phyloP scores from a whole-genome alignment of 257 asterid genomes.

The Dorcoceras hygrometricum region DNA sequence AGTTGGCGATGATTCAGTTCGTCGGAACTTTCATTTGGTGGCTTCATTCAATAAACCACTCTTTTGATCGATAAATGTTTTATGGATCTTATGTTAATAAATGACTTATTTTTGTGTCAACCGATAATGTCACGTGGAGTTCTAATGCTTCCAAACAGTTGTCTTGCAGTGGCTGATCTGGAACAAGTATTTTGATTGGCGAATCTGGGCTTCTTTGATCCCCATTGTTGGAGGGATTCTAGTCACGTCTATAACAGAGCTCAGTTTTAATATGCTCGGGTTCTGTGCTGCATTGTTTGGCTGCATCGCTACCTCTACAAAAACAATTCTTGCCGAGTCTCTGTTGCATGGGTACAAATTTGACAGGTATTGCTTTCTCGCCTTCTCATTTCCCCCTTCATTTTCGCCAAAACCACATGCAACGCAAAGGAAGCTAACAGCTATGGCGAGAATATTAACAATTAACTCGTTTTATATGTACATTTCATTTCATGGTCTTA shows the following conservation, averaged over 20 bases:
- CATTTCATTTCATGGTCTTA: neutral
- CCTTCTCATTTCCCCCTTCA: neutral
- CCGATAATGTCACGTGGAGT: neutral
- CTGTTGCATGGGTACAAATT: constrained; percentile 74
- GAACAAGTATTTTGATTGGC: constrained; percentile 70
- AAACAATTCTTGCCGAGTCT: constrained; percentile 81
- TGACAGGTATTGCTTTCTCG: constrained; percentile 46
- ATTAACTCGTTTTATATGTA: neutral
- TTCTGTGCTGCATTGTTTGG: constrained; percentile 86
- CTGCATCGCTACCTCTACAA: constrained; percentile 76
- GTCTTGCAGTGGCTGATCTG: constrained; percentile 78
- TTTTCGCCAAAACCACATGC: neutral
- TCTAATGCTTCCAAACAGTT: constrained; percentile 41
- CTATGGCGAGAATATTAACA: neutral
- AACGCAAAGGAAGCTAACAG: neutral
- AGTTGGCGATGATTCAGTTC: neutral
- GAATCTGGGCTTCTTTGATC: constrained; percentile 71
- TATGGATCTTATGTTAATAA: neutral
- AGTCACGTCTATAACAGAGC: constrained; percentile 75
- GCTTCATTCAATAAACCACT: neutral
- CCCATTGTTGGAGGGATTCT: constrained; percentile 87
- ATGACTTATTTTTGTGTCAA: neutral
- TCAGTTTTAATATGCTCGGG: constrained; percentile 65
- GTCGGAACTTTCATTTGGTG: neutral
- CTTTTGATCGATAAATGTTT: neutral